Base-by-base conservation (phyloP, 2,329 filamentous ascomycete genomes). In the Xylaria sp. region DNA sequence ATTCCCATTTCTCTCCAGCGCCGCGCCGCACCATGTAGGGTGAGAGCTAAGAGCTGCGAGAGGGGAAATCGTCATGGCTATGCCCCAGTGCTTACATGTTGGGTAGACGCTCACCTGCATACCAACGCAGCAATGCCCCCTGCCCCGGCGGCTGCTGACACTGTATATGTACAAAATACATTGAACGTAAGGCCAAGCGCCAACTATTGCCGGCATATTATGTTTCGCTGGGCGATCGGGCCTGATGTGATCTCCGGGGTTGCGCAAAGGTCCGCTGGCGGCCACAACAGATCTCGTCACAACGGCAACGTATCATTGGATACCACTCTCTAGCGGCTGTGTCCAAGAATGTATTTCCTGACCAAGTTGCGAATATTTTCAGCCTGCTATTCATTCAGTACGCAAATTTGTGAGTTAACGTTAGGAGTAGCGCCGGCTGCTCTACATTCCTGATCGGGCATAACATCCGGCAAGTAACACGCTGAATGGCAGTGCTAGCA, bases 271-370 rank as follows among this genome's bases (percentile, higher is more conserved):
- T 43, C 57, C 49, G 57, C 38, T 40, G 5, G 15, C 37, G 33
- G 17, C 42, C 45, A 31, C 21, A 28, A 6, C 7, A 38, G 33
- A 38, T 19, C 12, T 49, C 43, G 9, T 42, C 52, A 47, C 53
- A 28, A 49, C 11, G 11, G 8, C 15, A n/a, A 31, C 15, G 52
- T 57, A 23, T 52, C 52, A 52, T 17, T 52, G 31, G 33, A 57
- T 53, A 19, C 28, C 14, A 57, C 46, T 33, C 17, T 35, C 31
- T 21, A 2, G 52, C 51, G 59, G 53, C 53, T 43, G 59, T 61
- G 59, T 49, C 25, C n/a, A 9, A 14, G 21, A 21, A n/a, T n/a
- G 17, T 47, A 1, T 35, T 31, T 25, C 6, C n/a, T 15, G 12
- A 25, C 25, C 40, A 17, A 23, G 53, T 47, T n/a, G 8, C 54